Base-by-base conservation (phyloP, 371 early-diverging fungal species). In the Apophysomyces sp. region DNA sequence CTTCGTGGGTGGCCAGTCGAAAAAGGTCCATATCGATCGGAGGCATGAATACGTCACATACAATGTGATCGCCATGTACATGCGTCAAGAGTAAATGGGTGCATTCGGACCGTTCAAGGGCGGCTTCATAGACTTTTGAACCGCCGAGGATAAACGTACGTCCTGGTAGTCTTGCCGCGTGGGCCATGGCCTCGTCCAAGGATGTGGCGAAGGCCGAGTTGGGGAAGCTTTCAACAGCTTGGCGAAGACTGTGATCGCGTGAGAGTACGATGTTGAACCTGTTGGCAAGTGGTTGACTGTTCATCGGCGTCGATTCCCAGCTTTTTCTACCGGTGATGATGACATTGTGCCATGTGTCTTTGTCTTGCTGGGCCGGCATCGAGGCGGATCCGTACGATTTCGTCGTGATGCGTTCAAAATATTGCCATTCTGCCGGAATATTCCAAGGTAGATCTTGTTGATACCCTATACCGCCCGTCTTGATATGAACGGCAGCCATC, bases 271-370 rank as follows among this genome's bases (percentile, higher is more conserved):
- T 81, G 69, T 96, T 97, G 61, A 89, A 73, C 36, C 98, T 81
- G 44, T 77, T 66, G 5, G 69, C 63, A 26, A 98, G 75, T 4
- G 97, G 97, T 52, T 90, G 78, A 58, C 82, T 89, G 59, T 84
- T 84, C 15, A 61, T 59, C 4, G 97, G 97, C 51, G 94, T 90
- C 5, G 92, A 90, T 59, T 93, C 92, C 95, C 95, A 96, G 6
- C 94, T 94, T 27, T 78, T 73, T 51, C 95, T 81, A 18, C 97
- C 97, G 93, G 95, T 92, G 63, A 97, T 88, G 34, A 91, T 90
- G 0, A 88, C 91, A 67, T 97, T 97, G 61, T 74, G 68, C 56
- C 62, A 67, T 44, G 49, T 44, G 13, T 60, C 41, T 29, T 28
- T 15, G 5, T 55, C 49, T 6, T 31, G 2, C 8, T 41, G 30